Percentiles rank a stretch among this genome's conserved stretches.
These are phyloP conservation scores for Tolypocladium paradoxum DNA, from an alignment of 2,329 filamentous ascomycete genomes.

Conservation along the genomic window DNA sequence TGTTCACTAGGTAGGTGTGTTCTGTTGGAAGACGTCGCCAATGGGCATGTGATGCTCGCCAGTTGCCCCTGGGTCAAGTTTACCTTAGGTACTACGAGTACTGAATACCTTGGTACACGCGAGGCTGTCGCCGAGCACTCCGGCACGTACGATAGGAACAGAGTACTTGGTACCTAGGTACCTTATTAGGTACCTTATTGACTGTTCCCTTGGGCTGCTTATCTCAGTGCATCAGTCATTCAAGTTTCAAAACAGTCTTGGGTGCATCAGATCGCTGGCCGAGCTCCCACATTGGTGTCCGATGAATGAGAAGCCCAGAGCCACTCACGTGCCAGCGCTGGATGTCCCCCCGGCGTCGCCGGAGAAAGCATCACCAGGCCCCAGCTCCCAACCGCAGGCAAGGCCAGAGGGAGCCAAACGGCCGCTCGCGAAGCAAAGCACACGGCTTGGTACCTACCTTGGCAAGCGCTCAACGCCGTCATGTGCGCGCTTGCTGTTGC, in stretches of 20 bases:
- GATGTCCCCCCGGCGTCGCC: neutral
- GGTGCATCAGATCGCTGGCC: neutral
- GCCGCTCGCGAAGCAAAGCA: neutral
- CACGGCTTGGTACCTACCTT: too few relatives aligned
- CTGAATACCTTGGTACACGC: too few relatives aligned
- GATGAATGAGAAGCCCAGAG: neutral
- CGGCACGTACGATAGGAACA: neutral
- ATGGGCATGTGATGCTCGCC: neutral
- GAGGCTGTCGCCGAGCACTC: neutral
- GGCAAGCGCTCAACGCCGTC: neutral
- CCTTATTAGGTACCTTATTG: too few relatives aligned
- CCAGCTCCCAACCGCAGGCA: neutral
- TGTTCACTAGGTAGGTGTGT: neutral
- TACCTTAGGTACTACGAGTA: too few relatives aligned
- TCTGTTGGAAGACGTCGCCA: neutral
- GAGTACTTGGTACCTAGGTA: too few relatives aligned
- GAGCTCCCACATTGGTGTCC: neutral
- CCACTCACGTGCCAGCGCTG: neutral
- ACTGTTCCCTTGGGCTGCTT: too few relatives aligned
- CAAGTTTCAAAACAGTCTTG: neutral
- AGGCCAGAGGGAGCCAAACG: neutral
- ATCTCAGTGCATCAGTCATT: too few relatives aligned
- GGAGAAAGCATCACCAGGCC: neutral
- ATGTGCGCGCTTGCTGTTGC: neutral
- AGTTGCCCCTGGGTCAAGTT: neutral